These are phyloP conservation scores for Syncephalastrum racemosum DNA, from an alignment of 371 early-diverging fungal species.

Conservation along the genomic window DNA sequence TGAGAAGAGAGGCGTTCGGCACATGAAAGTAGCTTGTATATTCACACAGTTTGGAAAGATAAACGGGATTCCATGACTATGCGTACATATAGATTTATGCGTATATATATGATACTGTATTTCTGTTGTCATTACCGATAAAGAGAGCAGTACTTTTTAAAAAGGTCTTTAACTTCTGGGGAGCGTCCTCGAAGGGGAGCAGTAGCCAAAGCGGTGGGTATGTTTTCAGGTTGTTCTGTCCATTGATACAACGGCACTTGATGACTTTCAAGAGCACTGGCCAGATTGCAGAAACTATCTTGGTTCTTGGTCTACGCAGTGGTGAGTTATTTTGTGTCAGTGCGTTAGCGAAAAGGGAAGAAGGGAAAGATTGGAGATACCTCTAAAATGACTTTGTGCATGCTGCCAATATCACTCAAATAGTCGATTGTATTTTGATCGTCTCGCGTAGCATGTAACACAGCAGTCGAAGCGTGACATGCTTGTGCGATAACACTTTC, in stretches of 20 bases:
- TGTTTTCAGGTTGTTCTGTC: constrained; percentile 88
- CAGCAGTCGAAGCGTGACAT: constrained; percentile 80
- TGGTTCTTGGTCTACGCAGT: constrained; percentile 67
- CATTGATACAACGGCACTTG: constrained; percentile 68
- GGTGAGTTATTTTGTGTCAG: background rate
- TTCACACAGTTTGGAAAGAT: too few relatives aligned
- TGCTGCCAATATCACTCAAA: constrained; percentile 58
- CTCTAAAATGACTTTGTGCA: constrained; percentile 84
- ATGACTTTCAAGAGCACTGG: constrained; percentile 50
- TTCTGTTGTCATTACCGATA: too few relatives aligned
- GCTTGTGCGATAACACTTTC: constrained; percentile 83
- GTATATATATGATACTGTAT: too few relatives aligned
- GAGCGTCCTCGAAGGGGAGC: constrained; percentile 63
- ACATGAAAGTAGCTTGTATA: too few relatives aligned
- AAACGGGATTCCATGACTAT: too few relatives aligned
- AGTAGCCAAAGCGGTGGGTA: constrained; percentile 80
- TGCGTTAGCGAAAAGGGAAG: too few relatives aligned
- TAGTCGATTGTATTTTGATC: constrained; percentile 65
- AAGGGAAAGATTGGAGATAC: too few relatives aligned
- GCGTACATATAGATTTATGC: too few relatives aligned
- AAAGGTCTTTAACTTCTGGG: constrained; percentile 56
- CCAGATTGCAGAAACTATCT: constrained; percentile 60
- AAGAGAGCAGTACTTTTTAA: constrained; percentile 62
- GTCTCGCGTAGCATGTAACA: constrained; percentile 62
- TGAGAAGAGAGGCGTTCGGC: too few relatives aligned